A percentile compares a stretch with the other conserved stretches of the same genome.
These are phyloP conservation scores for Fennellomyces sp. DNA, from an alignment of 371 early-diverging fungal genomes.

Conservation along the genomic window DNA sequence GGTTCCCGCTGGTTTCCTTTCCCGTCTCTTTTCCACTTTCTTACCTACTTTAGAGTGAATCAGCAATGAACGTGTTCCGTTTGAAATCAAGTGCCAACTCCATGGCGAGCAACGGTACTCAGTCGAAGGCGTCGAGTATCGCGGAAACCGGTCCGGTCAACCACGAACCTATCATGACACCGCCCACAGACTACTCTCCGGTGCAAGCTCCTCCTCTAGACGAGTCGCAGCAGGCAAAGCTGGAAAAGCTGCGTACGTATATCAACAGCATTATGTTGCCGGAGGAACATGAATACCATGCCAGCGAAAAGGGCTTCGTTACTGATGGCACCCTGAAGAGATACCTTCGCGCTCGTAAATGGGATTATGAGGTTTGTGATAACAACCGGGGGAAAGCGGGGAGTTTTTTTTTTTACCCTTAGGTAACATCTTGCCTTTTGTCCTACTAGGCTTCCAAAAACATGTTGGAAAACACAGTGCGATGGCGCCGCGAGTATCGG, in stretches of 20 bases:
- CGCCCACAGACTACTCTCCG: slow-evolving; percentile 25
- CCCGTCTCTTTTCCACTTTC: neutral
- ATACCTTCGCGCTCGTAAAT: slow-evolving; percentile 81
- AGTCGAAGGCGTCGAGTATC: neutral
- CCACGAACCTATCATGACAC: slow-evolving; percentile 39
- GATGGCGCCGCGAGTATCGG: slow-evolving; percentile 77
- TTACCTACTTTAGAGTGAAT: neutral
- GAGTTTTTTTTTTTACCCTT: neutral
- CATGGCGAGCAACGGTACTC: slow-evolving; percentile 1
- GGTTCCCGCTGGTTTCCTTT: neutral
- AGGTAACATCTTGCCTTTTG: neutral
- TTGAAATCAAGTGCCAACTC: slow-evolving; percentile 17
- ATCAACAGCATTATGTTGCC: slow-evolving; percentile 57
- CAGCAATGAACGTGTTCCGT: slow-evolving; percentile 27
- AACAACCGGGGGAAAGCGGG: neutral
- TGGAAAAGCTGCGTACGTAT: slow-evolving; percentile 50
- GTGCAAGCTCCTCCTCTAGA: slow-evolving; percentile 34
- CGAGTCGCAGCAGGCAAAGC: slow-evolving; percentile 45
- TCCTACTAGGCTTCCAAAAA: slow-evolving; percentile 49
- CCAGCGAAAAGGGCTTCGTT: slow-evolving; percentile 55
- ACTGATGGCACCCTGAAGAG: slow-evolving; percentile 65
- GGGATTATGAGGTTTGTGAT: slow-evolving; percentile 55
- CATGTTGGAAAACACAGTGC: slow-evolving; percentile 70
- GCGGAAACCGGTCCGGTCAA: slow-evolving; percentile 31
- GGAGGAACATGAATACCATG: slow-evolving; percentile 45